A percentile compares a stretch with the other conserved stretches of the same genome.
Conservation (phyloP, 495 filamentous ascomycete species). For the Jackrogersella minutella region DNA sequence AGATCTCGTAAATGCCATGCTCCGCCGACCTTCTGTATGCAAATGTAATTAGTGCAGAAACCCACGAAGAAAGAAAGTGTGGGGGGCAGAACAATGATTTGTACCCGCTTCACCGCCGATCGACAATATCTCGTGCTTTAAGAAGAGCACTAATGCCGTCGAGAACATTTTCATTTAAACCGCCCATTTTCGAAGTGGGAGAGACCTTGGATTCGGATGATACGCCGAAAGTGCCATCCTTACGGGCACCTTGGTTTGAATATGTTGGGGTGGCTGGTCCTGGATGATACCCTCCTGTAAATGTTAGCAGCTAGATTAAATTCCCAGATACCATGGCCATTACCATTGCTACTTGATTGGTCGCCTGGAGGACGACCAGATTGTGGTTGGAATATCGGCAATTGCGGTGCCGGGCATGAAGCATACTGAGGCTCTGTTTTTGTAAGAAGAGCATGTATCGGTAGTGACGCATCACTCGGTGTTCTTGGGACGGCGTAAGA, state of each 20-base stretch:
- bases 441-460: conserved; percentile 56
- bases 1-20: conserved; percentile 38
- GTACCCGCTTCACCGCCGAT: conserved; percentile 44
- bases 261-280: conserved; percentile 22
- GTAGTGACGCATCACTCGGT: conserved; percentile 53
- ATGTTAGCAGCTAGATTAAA: background rate
- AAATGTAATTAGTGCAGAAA: conserved; percentile 29
- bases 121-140: conserved; percentile 62
- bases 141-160: conserved; percentile 64
- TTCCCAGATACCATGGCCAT: conserved; percentile 9
- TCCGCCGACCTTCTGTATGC: conserved; percentile 28
- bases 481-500: conserved; percentile 48
- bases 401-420: conserved; percentile 6
- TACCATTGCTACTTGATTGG: conserved; percentile 11
- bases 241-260: conserved; percentile 13
- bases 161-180: conserved; percentile 34
- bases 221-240: conserved; percentile 22
- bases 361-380: conserved; percentile 30
- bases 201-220: conserved; percentile 9
- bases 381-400: conserved; percentile 32
- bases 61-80: background rate
- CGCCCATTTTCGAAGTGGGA: conserved; percentile 13
- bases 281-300: conserved; percentile 11
- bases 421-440: conserved; percentile 42
- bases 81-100: background rate